Conservation (phyloP, 345 rosid species). For the Boechera retrofracta region DNA sequence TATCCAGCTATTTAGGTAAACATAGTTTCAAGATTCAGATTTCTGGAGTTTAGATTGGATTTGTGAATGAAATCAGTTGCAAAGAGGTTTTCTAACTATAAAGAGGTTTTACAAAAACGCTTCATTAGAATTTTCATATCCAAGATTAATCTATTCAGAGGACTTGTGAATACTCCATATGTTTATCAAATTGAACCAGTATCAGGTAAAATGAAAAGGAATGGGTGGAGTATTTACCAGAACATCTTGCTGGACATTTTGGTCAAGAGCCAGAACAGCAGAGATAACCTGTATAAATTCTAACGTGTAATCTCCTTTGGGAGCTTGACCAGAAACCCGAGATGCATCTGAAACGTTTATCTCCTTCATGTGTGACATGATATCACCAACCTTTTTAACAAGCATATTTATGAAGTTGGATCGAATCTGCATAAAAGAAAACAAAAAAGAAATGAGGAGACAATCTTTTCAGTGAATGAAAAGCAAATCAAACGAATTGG, state of each 20-base stretch:
- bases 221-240: conserved; percentile 58
- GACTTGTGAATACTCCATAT: conserved; percentile 25
- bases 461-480: conserved; percentile 21
- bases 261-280: conserved; percentile 88
- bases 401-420: conserved; percentile 75
- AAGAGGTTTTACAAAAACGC: background rate
- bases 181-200: conserved; percentile 14
- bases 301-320: conserved; percentile 65
- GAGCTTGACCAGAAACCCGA: conserved; percentile 43
- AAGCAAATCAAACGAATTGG: conserved; percentile 3
- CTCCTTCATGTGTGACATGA: conserved; percentile 60
- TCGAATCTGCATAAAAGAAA: conserved; percentile 58
- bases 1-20: conserved; percentile 11
- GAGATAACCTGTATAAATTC: conserved; percentile 83
- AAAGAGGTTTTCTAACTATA: conserved; percentile 1
- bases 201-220: conserved; percentile 13
- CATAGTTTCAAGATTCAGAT: conserved; percentile 5
- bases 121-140: background rate
- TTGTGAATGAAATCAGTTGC: background rate
- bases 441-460: conserved; percentile 26
- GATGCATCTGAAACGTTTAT: conserved; percentile 49
- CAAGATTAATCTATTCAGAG: conserved; percentile 2
- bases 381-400: conserved; percentile 67
- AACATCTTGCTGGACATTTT: conserved; percentile 78
- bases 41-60: background rate